phyloP scores from a whole-genome alignment of 2,329 filamentous ascomycete genomes.

The Ascochyta pisi region DNA sequence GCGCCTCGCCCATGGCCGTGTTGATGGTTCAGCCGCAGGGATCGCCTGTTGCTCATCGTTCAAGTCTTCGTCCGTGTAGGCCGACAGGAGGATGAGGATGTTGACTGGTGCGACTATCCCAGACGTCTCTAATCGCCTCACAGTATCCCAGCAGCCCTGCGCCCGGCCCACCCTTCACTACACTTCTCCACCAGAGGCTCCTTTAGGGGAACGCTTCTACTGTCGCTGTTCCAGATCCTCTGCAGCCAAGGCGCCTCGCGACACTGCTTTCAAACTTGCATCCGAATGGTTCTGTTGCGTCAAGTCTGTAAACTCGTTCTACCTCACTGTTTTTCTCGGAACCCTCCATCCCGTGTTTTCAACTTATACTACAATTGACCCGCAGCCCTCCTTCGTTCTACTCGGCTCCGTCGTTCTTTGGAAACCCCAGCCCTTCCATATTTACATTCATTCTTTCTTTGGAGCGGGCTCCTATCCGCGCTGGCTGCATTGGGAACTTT shows the following conservation, averaged over 20 bases:
- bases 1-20: constrained; percentile 29
- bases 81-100: constrained; percentile 24
- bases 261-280: constrained; percentile 49
- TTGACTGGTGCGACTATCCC: constrained; percentile 33
- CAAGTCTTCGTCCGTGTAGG: constrained; percentile 28
- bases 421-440: constrained; percentile 38
- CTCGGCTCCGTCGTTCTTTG: constrained; percentile 52
- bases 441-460: constrained; percentile 42
- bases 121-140: constrained; percentile 38
- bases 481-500: constrained; percentile 47
- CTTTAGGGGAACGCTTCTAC: constrained; percentile 50
- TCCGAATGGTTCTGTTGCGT: constrained; percentile 47
- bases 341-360: constrained; percentile 38
- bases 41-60: constrained; percentile 35
- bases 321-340: constrained; percentile 42
- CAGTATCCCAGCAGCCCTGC: constrained; percentile 44
- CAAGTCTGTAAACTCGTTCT: constrained; percentile 43
- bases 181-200: constrained; percentile 37
- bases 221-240: constrained; percentile 50
- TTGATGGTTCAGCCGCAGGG: constrained; percentile 42
- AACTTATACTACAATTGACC: constrained; percentile 47
- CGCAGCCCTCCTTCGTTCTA: constrained; percentile 42
- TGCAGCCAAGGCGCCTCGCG: constrained; percentile 51
- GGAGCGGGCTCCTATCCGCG: constrained; percentile 51
- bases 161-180: constrained; percentile 41